These are phyloP conservation scores for Fusarium musae DNA, from an alignment of 2,329 filamentous ascomycete genomes.

Conservation along the genomic window DNA sequence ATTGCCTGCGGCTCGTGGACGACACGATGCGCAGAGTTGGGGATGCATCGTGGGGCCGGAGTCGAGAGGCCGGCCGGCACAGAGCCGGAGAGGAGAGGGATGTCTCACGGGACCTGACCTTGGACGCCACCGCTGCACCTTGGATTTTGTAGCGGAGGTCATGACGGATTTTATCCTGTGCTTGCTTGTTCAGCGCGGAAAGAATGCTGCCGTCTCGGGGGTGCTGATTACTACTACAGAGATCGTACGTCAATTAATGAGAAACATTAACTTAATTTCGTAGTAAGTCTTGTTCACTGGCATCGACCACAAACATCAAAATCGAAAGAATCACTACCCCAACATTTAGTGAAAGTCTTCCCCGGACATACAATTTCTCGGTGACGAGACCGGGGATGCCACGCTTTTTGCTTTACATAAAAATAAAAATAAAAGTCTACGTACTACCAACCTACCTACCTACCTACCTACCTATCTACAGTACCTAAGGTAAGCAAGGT, in stretches of 20 bases:
- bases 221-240: not conserved
- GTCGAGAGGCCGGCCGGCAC: slow-evolving; percentile 42
- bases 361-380: slow-evolving; percentile 19
- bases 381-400: not conserved
- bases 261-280: not conserved
- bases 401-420: not conserved
- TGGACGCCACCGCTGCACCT: slow-evolving; percentile 26
- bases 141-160: not conserved
- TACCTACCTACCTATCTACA: too few relatives aligned
- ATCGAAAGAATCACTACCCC: slow-evolving; percentile 7
- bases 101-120: slow-evolving; percentile 40
- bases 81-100: slow-evolving; percentile 32
- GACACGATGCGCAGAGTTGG: slow-evolving; percentile 13
- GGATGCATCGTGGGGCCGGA: slow-evolving; percentile 43
- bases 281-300: not conserved
- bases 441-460: not conserved
- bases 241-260: not conserved
- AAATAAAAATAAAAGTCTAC: not conserved
- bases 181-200: not conserved
- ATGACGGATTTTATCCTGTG: not conserved
- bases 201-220: not conserved
- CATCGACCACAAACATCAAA: not conserved
- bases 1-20: slow-evolving; percentile 38
- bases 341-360: slow-evolving; percentile 8
- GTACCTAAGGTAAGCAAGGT: not conserved